phyloP scores from a whole-genome alignment of 2,329 filamentous ascomycete species.

The Exophiala lecanii-corni region DNA sequence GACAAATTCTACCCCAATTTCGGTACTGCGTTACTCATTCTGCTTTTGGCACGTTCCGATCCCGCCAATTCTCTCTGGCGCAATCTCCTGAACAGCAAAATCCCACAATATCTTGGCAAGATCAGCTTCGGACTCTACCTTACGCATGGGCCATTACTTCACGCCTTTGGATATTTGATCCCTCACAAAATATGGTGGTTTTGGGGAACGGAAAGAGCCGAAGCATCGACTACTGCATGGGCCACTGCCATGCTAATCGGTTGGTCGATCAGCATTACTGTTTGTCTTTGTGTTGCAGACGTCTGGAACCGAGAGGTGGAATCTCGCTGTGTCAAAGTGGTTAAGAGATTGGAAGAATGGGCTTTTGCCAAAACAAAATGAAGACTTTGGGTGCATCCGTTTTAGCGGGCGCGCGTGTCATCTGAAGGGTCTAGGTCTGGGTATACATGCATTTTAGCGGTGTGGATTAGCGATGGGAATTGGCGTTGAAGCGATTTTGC shows the following conservation, averaged over 20 bases:
- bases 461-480: too few species aligned
- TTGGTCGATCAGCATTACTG: conserved; percentile 38
- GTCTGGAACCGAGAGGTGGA: conserved; percentile 37
- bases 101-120: conserved; percentile 45
- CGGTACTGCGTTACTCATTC: conserved; percentile 40
- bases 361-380: conserved; percentile 21
- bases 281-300: conserved; percentile 53
- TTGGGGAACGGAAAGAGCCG: conserved; percentile 35
- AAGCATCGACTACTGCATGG: conserved; percentile 32
- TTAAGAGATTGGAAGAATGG: conserved; percentile 23
- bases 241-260: conserved; percentile 37
- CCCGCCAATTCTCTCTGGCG: conserved; percentile 33
- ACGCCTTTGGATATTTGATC: conserved; percentile 40
- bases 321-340: conserved; percentile 21
- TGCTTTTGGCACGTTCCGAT: conserved; percentile 40
- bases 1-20: conserved; percentile 39
- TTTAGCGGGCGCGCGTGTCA: too few species aligned
- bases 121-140: conserved; percentile 47
- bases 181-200: conserved; percentile 30
- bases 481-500: too few species aligned
- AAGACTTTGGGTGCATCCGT: too few species aligned
- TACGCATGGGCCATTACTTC: conserved; percentile 43
- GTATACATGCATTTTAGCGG: too few species aligned
- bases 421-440: too few species aligned
- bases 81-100: conserved; percentile 36